Conservation (phyloP, 73 alveolate genomes). For the Stentor coeruleus region DNA sequence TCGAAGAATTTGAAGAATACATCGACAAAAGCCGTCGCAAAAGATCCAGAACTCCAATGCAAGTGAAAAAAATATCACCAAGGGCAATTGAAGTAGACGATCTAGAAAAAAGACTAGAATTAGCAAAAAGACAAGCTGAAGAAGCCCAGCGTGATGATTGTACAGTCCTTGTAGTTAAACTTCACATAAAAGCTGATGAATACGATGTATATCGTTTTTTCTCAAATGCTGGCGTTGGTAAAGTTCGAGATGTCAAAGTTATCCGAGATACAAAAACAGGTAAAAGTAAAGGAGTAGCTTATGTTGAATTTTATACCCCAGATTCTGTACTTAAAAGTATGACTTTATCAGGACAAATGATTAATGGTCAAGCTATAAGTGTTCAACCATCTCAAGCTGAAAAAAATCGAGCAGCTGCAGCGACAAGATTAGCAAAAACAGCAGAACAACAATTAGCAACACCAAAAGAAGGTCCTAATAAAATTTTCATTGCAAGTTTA, state of each 20-base stretch:
- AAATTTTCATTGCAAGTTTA: conserved; percentile 78
- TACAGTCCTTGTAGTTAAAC: conserved; percentile 83
- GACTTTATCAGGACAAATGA: conserved; percentile 73
- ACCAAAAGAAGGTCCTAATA: conserved; percentile 68
- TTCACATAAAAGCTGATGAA: conserved; percentile 83
- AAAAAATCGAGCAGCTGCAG: conserved; percentile 93
- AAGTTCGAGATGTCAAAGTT: conserved; percentile 90
- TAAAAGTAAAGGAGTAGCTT: conserved; percentile 91
- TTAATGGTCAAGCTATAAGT: conserved; percentile 82
- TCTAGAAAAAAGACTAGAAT: conserved; percentile 42
- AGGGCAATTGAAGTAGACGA: conserved; percentile 26
- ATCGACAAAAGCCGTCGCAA: conserved; percentile 19
- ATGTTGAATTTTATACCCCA: conserved; percentile 91
- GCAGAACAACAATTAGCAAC: conserved; percentile 41
- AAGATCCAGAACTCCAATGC: conserved; percentile 14
- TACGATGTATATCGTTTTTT: conserved; percentile 87
- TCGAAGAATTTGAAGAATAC: conserved; percentile 25
- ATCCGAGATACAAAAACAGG: conserved; percentile 89
- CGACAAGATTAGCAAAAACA: conserved; percentile 74
- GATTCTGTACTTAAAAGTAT: conserved; percentile 89
- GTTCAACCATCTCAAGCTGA: conserved; percentile 94
- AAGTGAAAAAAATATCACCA: conserved; percentile 46
- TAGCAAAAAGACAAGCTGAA: conserved; percentile 65
- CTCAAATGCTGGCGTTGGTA: conserved; percentile 74
- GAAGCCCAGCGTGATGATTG: conserved; percentile 94